A percentile compares a stretch with the other conserved stretches of the same genome.
Evolutionary conservation across 2,329 filamentous ascomycete species (phyloP).

Genomic region (Neonectria coccinea): DNA sequence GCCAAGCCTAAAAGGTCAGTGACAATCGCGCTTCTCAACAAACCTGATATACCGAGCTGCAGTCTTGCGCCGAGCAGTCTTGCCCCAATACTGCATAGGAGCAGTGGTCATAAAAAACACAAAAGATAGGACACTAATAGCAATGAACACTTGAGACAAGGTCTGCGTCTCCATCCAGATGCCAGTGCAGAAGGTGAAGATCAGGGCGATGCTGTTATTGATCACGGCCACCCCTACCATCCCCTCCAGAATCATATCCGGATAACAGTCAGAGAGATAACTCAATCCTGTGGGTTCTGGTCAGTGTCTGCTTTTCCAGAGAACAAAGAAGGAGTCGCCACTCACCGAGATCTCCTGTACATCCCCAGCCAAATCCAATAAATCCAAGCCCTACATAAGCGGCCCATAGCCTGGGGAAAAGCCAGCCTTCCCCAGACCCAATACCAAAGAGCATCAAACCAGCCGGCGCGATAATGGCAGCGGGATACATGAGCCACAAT

Average conservation of each 20-base stretch:
- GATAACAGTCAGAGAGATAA: constrained; percentile 27
- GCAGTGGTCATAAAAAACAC: constrained; percentile 22
- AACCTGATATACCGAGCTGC: constrained; percentile 14
- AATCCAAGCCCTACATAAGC: constrained; percentile 21
- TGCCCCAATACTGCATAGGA: constrained; percentile 24
- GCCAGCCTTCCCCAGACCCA: constrained; percentile 23
- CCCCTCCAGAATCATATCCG: constrained; percentile 25
- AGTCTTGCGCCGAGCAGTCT: constrained; percentile 21
- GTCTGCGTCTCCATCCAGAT: constrained; percentile 28
- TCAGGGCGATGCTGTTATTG: constrained; percentile 26
- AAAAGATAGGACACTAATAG: constrained; percentile 21
- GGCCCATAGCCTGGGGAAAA: constrained; percentile 22
- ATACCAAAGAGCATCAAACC: constrained; percentile 22
- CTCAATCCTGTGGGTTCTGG: neutral
- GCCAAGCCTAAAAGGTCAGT: constrained; percentile 4
- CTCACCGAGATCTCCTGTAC: constrained; percentile 26
- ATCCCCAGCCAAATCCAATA: constrained; percentile 27
- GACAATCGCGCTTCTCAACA: constrained; percentile 18
- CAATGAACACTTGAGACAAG: constrained; percentile 22
- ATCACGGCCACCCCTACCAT: constrained; percentile 29
- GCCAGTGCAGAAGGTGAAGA: constrained; percentile 26
- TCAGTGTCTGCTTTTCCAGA: neutral
- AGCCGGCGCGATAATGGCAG: constrained; percentile 19
- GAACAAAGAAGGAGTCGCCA: neutral
- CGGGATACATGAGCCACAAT: constrained; percentile 25